A percentile compares a stretch with the other conserved stretches of the same genome.
phyloP scores from a whole-genome alignment of 495 filamentous ascomycete species.

The Lasiosphaeria hispida region DNA sequence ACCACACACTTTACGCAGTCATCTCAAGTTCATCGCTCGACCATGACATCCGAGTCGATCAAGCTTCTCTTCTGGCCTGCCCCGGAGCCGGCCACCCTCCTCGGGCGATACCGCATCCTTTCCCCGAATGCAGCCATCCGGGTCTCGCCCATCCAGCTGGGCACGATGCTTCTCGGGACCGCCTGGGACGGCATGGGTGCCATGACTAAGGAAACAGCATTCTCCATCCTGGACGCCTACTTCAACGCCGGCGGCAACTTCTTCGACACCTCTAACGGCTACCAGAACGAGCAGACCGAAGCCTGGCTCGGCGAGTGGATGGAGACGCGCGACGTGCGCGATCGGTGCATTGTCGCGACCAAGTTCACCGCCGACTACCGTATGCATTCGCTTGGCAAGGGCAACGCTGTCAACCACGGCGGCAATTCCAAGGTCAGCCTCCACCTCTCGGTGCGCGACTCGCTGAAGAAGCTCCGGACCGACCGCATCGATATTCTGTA shows the following conservation, averaged over 20 bases:
- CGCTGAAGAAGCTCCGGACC: slow-evolving; percentile 61
- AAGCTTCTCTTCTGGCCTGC: slow-evolving; percentile 1
- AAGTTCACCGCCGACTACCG: slow-evolving; percentile 56
- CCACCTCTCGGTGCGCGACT: slow-evolving; percentile 52
- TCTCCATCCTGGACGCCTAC: slow-evolving; percentile 1
- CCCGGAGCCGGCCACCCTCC: slow-evolving; percentile 32
- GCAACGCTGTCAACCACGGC: slow-evolving; percentile 34
- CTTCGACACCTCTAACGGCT: slow-evolving; percentile 72
- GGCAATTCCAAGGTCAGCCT: slow-evolving; percentile 57
- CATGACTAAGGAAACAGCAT: slow-evolving; percentile 7
- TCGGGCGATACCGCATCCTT: slow-evolving; percentile 59
- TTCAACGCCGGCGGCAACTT: slow-evolving; percentile 58
- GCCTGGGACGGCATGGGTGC: slow-evolving; percentile 37
- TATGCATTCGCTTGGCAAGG: slow-evolving; percentile 6
- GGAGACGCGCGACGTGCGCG: slow-evolving; percentile 40
- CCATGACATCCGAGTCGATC: not conserved
- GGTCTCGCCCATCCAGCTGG: slow-evolving; percentile 61
- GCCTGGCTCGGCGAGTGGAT: slow-evolving; percentile 78
- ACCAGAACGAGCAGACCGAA: slow-evolving; percentile 67
- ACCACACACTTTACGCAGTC: too few relatives aligned
- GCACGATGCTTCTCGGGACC: slow-evolving; percentile 62
- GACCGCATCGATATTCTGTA: slow-evolving; percentile 64
- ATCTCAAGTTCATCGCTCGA: too few relatives aligned
- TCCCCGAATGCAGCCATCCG: slow-evolving; percentile 56
- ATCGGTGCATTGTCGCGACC: slow-evolving; percentile 33